These are phyloP conservation scores for Pichia cactophila DNA, from an alignment of 1,139 yeast genomes.

Conservation along the genomic window DNA sequence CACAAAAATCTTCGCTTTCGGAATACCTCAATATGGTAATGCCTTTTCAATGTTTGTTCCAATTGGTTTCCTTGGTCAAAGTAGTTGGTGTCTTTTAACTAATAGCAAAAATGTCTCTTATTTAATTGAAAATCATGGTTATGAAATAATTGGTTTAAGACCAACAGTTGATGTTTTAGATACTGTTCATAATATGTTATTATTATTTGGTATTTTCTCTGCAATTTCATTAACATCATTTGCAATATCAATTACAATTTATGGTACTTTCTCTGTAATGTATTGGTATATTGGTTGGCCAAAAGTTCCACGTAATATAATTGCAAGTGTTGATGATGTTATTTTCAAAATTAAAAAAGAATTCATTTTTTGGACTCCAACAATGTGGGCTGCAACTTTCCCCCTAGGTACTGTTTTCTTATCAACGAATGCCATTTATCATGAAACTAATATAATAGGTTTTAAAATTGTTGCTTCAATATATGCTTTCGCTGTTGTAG, in stretches of 20 bases:
- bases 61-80: conserved; percentile 75
- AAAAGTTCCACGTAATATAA: conserved; percentile 2
- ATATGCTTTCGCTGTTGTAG: conserved; percentile 42
- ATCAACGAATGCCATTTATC: conserved; percentile 46
- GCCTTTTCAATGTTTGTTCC: conserved; percentile 54
- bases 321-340: neutral
- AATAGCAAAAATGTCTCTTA: conserved; percentile 15
- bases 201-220: conserved; percentile 18
- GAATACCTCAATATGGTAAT: conserved; percentile 44
- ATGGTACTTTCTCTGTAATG: conserved; percentile 41
- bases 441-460: conserved; percentile 38
- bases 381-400: conserved; percentile 87
- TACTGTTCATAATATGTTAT: conserved; percentile 11
- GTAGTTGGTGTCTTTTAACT: conserved; percentile 57
- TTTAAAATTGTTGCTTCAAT: conserved; percentile 55
- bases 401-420: conserved; percentile 80
- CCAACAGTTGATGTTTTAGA: neutral
- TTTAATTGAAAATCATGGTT: conserved; percentile 13
- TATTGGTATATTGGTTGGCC: conserved; percentile 30
- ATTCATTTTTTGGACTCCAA: conserved; percentile 38
- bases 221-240: conserved; percentile 39
- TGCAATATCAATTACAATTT: conserved; percentile 57
- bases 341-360: neutral
- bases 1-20: conserved; percentile 49
- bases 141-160: conserved; percentile 11